These are phyloP conservation scores for Metschnikowia peoriensis DNA, from an alignment of 805 yeast genomes.

Conservation along the genomic window DNA sequence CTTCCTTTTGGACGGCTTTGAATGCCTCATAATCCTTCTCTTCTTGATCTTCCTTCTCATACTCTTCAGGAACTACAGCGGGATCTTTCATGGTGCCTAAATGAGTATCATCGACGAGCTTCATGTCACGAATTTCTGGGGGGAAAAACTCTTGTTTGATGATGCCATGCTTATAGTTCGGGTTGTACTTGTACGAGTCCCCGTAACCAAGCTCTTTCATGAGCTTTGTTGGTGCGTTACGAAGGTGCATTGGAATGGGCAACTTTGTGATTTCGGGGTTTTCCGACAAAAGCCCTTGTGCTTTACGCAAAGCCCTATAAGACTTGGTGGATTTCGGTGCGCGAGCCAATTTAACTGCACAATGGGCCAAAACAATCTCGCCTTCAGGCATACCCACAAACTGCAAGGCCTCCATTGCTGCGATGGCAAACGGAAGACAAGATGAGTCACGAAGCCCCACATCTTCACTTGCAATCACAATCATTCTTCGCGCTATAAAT, in stretches of 20 bases:
- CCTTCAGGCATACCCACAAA: conserved; percentile 95
- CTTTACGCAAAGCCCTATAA: conserved; percentile 72
- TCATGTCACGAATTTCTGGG: conserved; percentile 36
- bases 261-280: conserved; percentile 61
- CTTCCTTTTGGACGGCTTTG: conserved; percentile 12
- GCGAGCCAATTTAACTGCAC: conserved; percentile 84
- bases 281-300: conserved; percentile 56
- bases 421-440: conserved; percentile 80
- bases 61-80: conserved; percentile 10
- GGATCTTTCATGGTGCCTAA: conserved; percentile 41
- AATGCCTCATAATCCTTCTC: conserved; percentile 17
- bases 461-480: conserved; percentile 94
- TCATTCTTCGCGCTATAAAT: conserved; percentile 86
- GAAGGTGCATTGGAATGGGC: conserved; percentile 73
- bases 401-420: conserved; percentile 83
- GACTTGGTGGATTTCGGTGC: conserved; percentile 86
- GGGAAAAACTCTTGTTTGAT: conserved; percentile 81
- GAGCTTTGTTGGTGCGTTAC: conserved; percentile 91
- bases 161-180: conserved; percentile 67
- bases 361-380: conserved; percentile 83
- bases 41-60: conserved; percentile 7
- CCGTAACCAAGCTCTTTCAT: conserved; percentile 90
- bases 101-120: conserved; percentile 56
- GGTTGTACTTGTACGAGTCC: conserved; percentile 85
- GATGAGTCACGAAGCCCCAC: conserved; percentile 82